Evolutionary conservation across 2,329 filamentous ascomycete species (phyloP).

Genomic region (Cryphonectria naterciae): DNA sequence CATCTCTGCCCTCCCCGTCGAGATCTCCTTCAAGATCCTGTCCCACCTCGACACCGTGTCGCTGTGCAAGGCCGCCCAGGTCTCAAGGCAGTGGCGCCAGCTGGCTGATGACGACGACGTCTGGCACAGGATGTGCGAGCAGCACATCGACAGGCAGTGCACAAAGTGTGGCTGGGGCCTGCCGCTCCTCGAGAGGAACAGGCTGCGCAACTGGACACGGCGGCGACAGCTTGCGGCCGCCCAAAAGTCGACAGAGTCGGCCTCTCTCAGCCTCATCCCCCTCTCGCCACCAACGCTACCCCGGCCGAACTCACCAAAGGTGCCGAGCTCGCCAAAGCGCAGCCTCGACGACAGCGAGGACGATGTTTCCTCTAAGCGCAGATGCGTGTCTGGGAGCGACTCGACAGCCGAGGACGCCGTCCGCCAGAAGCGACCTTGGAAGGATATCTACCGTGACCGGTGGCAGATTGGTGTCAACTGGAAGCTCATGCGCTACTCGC

Average conservation of each 20-base stretch:
- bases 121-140: conserved; percentile 98
- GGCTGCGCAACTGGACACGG: conserved; percentile 82
- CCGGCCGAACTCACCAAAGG: conserved; percentile 33
- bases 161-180: conserved; percentile 95
- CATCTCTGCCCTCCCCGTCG: conserved; percentile 81
- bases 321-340: conserved; percentile 40
- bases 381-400: conserved; percentile 36
- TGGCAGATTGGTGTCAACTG: conserved; percentile 90
- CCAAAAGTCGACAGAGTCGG: conserved; percentile 35
- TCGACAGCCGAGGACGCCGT: conserved; percentile 25
- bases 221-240: conserved; percentile 69
- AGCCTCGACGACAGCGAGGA: conserved; percentile 33
- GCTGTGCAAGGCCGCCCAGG: conserved; percentile 92
- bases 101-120: conserved; percentile 97
- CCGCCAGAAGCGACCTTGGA: conserved; percentile 71
- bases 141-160: conserved; percentile 92
- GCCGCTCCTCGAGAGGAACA: conserved; percentile 85
- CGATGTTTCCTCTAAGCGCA: conserved; percentile 38
- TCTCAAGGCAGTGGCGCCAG: conserved; percentile 84
- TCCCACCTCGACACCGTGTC: conserved; percentile 92
- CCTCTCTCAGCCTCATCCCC: conserved; percentile 29
- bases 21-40: conserved; percentile 91
- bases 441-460: conserved; percentile 90
- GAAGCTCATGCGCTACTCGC: conserved; percentile 90
- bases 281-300: conserved; percentile 37